Percentiles rank a stretch among this genome's conserved stretches.
Evolutionary conservation across 2,329 filamentous ascomycete genomes (phyloP).

Genomic region (Elsinoe arachidis): DNA sequence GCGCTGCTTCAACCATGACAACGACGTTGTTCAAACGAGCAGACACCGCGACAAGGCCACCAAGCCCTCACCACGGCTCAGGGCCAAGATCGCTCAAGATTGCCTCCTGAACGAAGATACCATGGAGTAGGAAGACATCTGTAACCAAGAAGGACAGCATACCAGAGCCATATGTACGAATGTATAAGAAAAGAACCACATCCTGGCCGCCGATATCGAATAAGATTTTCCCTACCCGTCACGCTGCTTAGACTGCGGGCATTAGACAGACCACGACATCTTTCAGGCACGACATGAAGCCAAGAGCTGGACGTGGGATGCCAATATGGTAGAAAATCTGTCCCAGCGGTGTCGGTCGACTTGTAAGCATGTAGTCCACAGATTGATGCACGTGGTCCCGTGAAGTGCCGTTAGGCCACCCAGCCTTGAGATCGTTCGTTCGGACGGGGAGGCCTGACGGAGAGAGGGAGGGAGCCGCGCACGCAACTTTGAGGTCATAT

Average conservation of each 20-base stretch:
- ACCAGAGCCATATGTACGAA: neutral
- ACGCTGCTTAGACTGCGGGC: neutral
- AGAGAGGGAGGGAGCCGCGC: no score
- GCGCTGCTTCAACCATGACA: neutral
- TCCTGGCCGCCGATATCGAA: neutral
- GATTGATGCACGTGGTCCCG: neutral
- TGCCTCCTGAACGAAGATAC: neutral
- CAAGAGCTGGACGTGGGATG: neutral
- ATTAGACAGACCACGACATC: neutral
- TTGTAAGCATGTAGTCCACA: neutral
- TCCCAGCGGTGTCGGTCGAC: neutral
- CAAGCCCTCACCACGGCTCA: neutral
- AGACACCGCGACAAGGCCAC: neutral
- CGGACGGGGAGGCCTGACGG: no score
- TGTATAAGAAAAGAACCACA: neutral
- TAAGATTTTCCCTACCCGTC: neutral
- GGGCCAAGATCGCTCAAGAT: neutral
- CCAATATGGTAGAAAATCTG: neutral
- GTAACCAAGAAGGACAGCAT: neutral
- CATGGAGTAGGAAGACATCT: neutral
- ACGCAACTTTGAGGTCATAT: no score
- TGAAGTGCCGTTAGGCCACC: neutral
- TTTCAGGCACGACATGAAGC: neutral
- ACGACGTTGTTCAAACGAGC: neutral
- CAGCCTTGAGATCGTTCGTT: neutral